Base-by-base conservation (phyloP, 257 asterid species). In the Striga asiatica region DNA sequence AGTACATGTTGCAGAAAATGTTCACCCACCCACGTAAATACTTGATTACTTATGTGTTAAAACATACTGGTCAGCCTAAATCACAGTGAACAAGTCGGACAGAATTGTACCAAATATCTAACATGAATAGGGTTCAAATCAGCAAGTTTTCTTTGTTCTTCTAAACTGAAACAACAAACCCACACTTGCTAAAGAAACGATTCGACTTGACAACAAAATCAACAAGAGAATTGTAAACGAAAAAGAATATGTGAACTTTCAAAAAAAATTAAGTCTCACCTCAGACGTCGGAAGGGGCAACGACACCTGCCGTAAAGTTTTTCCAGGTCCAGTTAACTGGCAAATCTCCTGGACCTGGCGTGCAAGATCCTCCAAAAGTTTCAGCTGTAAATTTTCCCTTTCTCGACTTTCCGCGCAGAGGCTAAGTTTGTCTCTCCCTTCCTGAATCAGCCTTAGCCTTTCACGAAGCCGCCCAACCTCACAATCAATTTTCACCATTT, bases 361-460 rank as follows among this genome's bases (percentile, higher is more conserved):
- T 4, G 86, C 81, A 56, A 81, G 77, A 67, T 79, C 86, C 83
- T 85, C 94, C 84, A 79, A 61, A 62, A 72, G 79, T 53, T 76
- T 77, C 62, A 85, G 63, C 74, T 85, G 87, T 29, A 53, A 20
- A 20, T 41, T 69, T 55, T 66, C 93, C 62, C 72, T 78, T 56
- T 79, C 95, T 45, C 58, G 66, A 21, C 49, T 76, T 66, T 78
- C 97, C 66, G 66, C 59, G 29, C 78, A 62, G 14, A 76, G 17
- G 74, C 81, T 68, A 66, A 89, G 82, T 55, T 74, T 85, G 65
- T 72, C 91, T 72, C 93, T 79, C 42, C 88, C 95, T 63, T 79
- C 84, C 70, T 81, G 88, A 49, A 89, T 81, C 53, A 56, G 65
- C 70, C 65, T 75, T 28, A 89, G 68, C 59, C 85, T 78, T 58